Base-by-base conservation (phyloP, 1,139 yeast species). In the Blastobotrys buckinghamii region DNA sequence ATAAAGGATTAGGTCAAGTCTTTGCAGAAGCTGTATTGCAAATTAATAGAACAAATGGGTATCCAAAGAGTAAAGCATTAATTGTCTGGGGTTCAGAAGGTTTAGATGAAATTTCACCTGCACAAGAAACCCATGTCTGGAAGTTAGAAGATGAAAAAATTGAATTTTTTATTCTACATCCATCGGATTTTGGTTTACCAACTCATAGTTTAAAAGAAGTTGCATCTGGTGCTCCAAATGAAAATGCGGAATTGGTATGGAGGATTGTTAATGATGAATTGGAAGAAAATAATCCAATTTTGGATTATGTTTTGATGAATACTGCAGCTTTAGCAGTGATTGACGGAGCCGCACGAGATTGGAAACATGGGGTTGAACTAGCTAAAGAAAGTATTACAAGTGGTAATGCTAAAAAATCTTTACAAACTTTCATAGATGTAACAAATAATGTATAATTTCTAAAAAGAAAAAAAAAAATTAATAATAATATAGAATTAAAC, bases 51-150 rank as follows among this genome's bases (percentile, higher is more conserved):
- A 65, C 70, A 34, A 77, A 72, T 48, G 74, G 74, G 41, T 71
- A 76, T 57, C 69, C 70, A 7, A 51, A 59, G 1, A 72, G 79
- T 4, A 71, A 71, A 36, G 84, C 95, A 1, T 77, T 89, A 80
- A 86, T 92, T 33, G 98, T 92, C 15, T 90, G 84, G 79, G 98
- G 98, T 13, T 81, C 82, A 45, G 78, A 87, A 46, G 96, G 96
- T 0, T 72, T 92, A 32, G 98, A 92, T 62, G 98, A 92, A 66
- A 85, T 92, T 35, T 84, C 96, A 0, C 96, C 97, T 1, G 78
- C 83, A 39, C 97, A 97, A 0, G 67, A 71, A 50, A 83, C 97
- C 6, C 77, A 79, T 51, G 79, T 84, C 54, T 92, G 98, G 98
- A 78, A 76, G 54, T 71, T 78, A 45, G 53, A 55, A 29, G 49